Base-by-base conservation (phyloP, 169 alveolate genomes). In the Cryptosporidium xiaoi region DNA sequence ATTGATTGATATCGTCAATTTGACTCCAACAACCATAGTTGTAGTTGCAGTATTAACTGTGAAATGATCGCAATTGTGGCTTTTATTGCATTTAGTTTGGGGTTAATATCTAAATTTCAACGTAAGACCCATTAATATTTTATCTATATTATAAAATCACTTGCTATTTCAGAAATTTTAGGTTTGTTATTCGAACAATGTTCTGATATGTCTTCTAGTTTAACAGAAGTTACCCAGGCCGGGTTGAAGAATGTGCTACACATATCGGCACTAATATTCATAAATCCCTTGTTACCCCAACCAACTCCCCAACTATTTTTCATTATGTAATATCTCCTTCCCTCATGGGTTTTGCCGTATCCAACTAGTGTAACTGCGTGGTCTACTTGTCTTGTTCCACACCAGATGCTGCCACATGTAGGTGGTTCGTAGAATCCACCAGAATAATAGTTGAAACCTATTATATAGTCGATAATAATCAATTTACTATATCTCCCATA, bases 241-340 rank as follows among this genome's bases (percentile, higher is more conserved):
- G 87, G 87, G 36, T 77, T 77, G 64, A 77, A 77, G 13, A 77
- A 62, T 36, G 87, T 77, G 40, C 87, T 77, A 15, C 87, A 77
- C 87, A 77, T 77, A 60, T 77, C 87, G 8, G 87, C 87, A 60
- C 87, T 77, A n/a, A 77, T 77, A 31, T 77, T 77, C 87, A 92
- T 90, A 85, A 87, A 93, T 40, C 97, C 97, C 31, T 82, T 51
- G 66, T 92, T 93, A 31, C 97, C 97, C 97, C 96, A 95, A 27
- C 56, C 20, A 15, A 92, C 65, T 36, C 96, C 96, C 97, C 97
- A 95, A 33, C 96, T 93, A 90, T 95, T 95, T 90, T 91, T 93
- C 40, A 91, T 91, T 50, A 92, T 83, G 93, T 94, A 95, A 83
- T 90, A 95, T 53, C 87, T 56, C 44, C 64, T 62, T 15, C 69